A percentile compares a stretch with the other conserved stretches of the same genome.
Evolutionary conservation across 108 stramenopile species (phyloP).

Genomic region (Cyclotella distinguenda): DNA sequence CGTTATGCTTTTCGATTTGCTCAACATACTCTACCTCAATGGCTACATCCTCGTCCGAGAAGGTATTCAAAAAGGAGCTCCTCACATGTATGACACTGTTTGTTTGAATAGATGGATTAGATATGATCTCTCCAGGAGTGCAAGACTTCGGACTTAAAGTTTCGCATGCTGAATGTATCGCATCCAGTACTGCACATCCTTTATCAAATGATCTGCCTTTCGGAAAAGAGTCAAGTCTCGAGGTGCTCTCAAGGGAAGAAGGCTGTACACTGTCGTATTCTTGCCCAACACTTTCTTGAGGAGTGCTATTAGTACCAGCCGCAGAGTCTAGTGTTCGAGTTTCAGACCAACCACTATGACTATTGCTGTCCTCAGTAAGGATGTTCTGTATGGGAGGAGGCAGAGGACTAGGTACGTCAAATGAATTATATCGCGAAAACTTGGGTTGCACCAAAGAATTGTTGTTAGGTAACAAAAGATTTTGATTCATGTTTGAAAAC

Average conservation of each 20-base stretch:
- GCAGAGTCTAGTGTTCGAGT: slow-evolving; percentile 9
- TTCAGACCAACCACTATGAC: slow-evolving; percentile 10
- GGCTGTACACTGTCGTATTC: not conserved
- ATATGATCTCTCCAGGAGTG: not conserved
- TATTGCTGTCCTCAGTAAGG: slow-evolving; percentile 11
- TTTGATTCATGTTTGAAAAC: not conserved
- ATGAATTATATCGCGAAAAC: slow-evolving; percentile 18
- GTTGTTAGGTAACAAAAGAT: not conserved
- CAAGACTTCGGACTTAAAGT: slow-evolving; percentile 14
- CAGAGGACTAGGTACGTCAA: slow-evolving; percentile 9
- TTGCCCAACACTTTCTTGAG: not conserved
- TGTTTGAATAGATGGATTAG: not conserved
- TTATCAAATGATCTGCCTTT: slow-evolving; percentile 27
- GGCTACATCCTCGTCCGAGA: slow-evolving; percentile 30
- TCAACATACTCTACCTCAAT: slow-evolving; percentile 49
- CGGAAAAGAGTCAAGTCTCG: slow-evolving; percentile 21
- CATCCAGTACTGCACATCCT: slow-evolving; percentile 17
- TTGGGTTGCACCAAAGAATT: slow-evolving; percentile 11
- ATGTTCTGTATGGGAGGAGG: slow-evolving; percentile 4
- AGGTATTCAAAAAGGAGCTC: slow-evolving; percentile 9
- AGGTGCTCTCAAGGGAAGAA: slow-evolving; percentile 7
- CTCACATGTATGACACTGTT: slow-evolving; percentile 2
- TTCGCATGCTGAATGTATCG: slow-evolving; percentile 22
- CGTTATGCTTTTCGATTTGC: not conserved
- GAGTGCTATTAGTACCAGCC: not conserved